Base-by-base conservation (phyloP, 768 basidiomycete genomes). In the Sutorius australiensis region DNA sequence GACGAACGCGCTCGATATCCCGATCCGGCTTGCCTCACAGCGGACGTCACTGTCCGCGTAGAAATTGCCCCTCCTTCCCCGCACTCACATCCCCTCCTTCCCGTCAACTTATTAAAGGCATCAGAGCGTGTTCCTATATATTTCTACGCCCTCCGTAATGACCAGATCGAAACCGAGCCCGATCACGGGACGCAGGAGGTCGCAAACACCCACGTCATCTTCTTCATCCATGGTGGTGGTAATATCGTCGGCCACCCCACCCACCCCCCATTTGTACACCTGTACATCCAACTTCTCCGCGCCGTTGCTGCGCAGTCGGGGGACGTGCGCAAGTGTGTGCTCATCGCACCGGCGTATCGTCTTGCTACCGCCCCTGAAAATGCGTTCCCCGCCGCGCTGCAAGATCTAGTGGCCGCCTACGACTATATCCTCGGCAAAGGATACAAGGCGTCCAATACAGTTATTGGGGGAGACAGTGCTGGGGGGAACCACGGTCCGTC, bases 141-240 rank as follows among this genome's bases (percentile, higher is more conserved):
- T 21, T 66, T 64, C 28, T 68, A 45, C 4, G 1, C 56, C 34
- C 56, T 58, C 38, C 14, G 13, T 19, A 14, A 21, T 28, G 33
- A 51, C 19, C 3, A 1, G 9, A 17, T 14, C 13, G 17, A 32
- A 11, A 6, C 11, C 13, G 13, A 19, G 7, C 4, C 32, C 2
- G 28, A 21, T 14, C 19, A 4, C 4, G 24, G 4, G 24, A 24
- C 24, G 24, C 24, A 24, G 24, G 39, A 51, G 0, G 33, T 19
- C 3, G 31, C 50, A 0, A 32, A 63, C 16, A 54, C 53, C 13
- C 53, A 28, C 14, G 56, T 64, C 46, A 50, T 68, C 33, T 57
- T 67, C 50, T 60, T 57, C 42, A 47, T 66, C 19, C 65, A 68
- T n/a, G 64, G 66, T 4, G 65, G 65, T 8, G 65, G 48, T 1